A percentile compares a stretch with the other conserved stretches of the same genome.
These are phyloP conservation scores for Aspergillus sp. DNA, from an alignment of 2,329 filamentous ascomycete genomes.

Conservation along the genomic window DNA sequence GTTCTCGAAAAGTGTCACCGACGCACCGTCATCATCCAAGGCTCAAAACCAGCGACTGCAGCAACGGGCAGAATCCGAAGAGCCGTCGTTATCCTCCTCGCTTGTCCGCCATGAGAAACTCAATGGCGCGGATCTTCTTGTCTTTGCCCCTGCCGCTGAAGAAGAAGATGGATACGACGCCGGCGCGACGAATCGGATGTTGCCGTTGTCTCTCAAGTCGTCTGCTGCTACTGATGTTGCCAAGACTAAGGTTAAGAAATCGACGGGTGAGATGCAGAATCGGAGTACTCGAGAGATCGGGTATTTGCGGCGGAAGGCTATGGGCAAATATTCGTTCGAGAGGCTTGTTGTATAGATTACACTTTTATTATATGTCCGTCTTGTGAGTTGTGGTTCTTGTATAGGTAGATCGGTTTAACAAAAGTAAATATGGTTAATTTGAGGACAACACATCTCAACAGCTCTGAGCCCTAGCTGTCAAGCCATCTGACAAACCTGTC, in stretches of 20 bases:
- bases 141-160: conserved; percentile 20
- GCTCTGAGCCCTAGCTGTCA: too few species aligned
- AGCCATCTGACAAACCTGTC: too few species aligned
- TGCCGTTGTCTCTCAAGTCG: conserved; percentile 68
- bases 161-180: conserved; percentile 19
- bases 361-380: too few species aligned
- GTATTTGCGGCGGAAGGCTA: conserved; percentile 67
- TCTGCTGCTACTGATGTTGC: conserved; percentile 39
- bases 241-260: conserved; percentile 48
- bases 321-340: conserved; percentile 77
- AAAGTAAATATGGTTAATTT: too few species aligned
- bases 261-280: conserved; percentile 60
- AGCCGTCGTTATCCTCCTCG: conserved; percentile 6
- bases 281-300: conserved; percentile 67
- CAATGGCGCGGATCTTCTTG: conserved; percentile 32
- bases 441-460: too few species aligned
- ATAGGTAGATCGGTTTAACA: too few species aligned
- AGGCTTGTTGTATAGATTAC: conserved; percentile 54
- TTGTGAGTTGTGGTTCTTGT: too few species aligned
- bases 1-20: conserved; percentile 27
- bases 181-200: conserved; percentile 28
- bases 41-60: conserved; percentile 4
- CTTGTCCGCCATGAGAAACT: conserved; percentile 30
- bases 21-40: not conserved
- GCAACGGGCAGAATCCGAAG: conserved; percentile 2